A percentile compares a stretch with the other conserved stretches of the same genome.
phyloP scores from a whole-genome alignment of 345 rosid species.

The Crucihimalaya himalaica region DNA sequence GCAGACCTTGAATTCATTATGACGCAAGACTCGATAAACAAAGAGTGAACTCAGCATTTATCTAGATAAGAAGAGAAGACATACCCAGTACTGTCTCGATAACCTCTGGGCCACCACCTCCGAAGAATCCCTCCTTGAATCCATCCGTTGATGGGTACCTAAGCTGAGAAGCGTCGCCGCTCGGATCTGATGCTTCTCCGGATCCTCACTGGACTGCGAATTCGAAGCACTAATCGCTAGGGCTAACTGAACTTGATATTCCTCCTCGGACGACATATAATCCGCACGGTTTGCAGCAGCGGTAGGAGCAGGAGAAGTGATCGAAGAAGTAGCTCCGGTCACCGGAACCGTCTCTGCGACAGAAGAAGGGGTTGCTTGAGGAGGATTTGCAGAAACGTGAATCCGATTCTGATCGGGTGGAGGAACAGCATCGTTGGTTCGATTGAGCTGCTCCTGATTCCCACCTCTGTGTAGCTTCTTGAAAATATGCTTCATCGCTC shows the following conservation, averaged over 20 bases:
- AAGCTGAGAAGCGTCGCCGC: constrained; percentile 73
- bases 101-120: constrained; percentile 66
- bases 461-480: constrained; percentile 85
- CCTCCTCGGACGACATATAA: constrained; percentile 87
- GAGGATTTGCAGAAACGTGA: constrained; percentile 34
- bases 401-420: constrained; percentile 54
- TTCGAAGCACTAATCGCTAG: constrained; percentile 94
- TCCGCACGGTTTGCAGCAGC: constrained; percentile 45
- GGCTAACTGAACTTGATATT: constrained; percentile 93
- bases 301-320: constrained; percentile 39
- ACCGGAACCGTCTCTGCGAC: constrained; percentile 25
- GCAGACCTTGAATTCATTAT: not conserved
- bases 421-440: constrained; percentile 63
- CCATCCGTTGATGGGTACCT: constrained; percentile 58
- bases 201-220: constrained; percentile 64
- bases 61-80: constrained; percentile 33
- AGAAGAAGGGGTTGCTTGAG: constrained; percentile 54
- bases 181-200: constrained; percentile 94
- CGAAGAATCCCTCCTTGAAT: constrained; percentile 56
- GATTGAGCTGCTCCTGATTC: constrained; percentile 68
- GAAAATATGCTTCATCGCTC: constrained; percentile 88
- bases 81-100: constrained; percentile 96
- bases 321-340: constrained; percentile 8
- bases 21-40: not conserved
- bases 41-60: constrained; percentile 9